Conservation (phyloP, 2,329 filamentous ascomycete genomes). For the Orbilia blumenaviensis region DNA sequence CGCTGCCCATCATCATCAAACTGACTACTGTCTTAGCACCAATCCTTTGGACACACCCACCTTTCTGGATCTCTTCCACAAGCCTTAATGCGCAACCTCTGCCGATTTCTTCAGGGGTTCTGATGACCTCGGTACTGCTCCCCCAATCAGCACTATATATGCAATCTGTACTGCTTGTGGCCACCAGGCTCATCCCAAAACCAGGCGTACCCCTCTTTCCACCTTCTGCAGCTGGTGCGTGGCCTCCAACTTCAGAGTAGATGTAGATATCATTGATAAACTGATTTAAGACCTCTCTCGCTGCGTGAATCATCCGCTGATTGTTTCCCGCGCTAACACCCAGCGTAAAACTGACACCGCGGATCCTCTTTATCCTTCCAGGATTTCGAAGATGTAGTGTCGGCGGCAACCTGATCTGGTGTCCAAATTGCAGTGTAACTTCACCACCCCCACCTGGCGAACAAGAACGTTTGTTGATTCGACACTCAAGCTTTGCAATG, state of each 20-base stretch:
- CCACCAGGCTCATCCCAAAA: conserved; percentile 88
- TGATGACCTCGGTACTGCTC: conserved; percentile 74
- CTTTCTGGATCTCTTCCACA: conserved; percentile 80
- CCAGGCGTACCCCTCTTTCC: conserved; percentile 79
- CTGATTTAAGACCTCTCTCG: conserved; percentile 84
- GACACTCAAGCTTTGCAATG: conserved; percentile 81
- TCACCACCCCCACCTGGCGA: conserved; percentile 81
- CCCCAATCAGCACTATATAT: conserved; percentile 87
- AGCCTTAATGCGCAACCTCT: conserved; percentile 88
- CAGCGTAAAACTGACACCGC: conserved; percentile 91
- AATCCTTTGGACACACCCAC: conserved; percentile 79
- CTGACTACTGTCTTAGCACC: conserved; percentile 79
- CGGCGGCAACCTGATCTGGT: conserved; percentile 91
- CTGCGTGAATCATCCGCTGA: conserved; percentile 90
- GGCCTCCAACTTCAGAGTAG: conserved; percentile 70
- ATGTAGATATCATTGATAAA: conserved; percentile 90
- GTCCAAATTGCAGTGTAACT: conserved; percentile 92
- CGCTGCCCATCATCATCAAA: conserved; percentile 97
- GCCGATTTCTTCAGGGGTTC: conserved; percentile 90
- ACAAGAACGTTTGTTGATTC: conserved; percentile 82
- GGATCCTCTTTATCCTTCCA: conserved; percentile 84
- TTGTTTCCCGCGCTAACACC: conserved; percentile 94
- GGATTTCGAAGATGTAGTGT: conserved; percentile 87
- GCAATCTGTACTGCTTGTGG: conserved; percentile 83
- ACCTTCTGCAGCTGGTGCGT: conserved; percentile 43